Base-by-base conservation (phyloP, 495 filamentous ascomycete species). In the Trichoderma gamsii region DNA sequence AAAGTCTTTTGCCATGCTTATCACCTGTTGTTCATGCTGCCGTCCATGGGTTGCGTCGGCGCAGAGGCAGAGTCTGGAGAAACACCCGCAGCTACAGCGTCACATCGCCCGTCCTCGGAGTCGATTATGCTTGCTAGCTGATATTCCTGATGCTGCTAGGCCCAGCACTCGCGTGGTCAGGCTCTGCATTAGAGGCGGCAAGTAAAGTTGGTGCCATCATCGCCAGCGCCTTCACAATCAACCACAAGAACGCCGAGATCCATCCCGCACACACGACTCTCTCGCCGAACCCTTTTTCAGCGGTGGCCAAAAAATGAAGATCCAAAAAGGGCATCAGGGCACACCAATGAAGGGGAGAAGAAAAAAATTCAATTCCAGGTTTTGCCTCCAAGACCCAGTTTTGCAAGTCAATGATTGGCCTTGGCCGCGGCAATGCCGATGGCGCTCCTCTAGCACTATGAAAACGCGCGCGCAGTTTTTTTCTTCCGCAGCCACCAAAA, bases 211-310 rank as follows among this genome's bases (percentile, higher is more conserved):
- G 9, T 16, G 43, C 18, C 43, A 18, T 46, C 18, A 16, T 15
- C 43, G 43, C 51, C 18, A 27, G 16, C 51, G 51, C 21, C 51
- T 29, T 61, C 23, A 52, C n/a, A n/a, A n/a, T n/a, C n/a, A 21
- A 52, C 49, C 56, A 61, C 16, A 61, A 11, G 27, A 21, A 61
- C 56, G 56, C 56, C 56, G 56, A 61, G 56, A 29, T 61, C 56
- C 9, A 25, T 61, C 56, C 56, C 15, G n/a, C 15, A 27, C 56
- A 12, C 21, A 3, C 18, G 18, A 52, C 23, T 32, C 35, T 38
- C 8, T 0, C 35, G 8, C 35, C 35, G 35, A 9, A 38, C 25
- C 23, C 25, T 21, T 6, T 6, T 25, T 61, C 29, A 23, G 49
- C 8, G 51, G 51, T 56, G 51, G 51, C 51, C n/a, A 56, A 46